Base-by-base conservation (phyloP, 257 asterid genomes). In the Plantago major region DNA sequence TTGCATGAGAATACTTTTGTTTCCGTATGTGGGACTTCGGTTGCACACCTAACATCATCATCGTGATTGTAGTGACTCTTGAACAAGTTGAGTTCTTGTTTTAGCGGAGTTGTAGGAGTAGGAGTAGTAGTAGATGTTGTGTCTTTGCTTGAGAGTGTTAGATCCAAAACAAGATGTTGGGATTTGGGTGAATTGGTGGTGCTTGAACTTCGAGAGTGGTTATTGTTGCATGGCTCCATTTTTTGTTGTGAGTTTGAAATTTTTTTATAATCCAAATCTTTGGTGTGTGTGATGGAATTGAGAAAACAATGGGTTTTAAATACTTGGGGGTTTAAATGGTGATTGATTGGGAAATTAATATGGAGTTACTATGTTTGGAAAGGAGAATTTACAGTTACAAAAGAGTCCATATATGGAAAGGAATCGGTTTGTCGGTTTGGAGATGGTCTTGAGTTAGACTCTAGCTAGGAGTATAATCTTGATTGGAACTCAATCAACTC, bases 1-100 rank as follows among this genome's bases (percentile, higher is more conserved):
- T 87, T 93, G 87, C 99, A 93, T 1, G 97, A 73, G 54, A 87
- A 93, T 0, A 85, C 90, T 3, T 87, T 80, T 1, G 76, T 77
- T 67, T 77, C 81, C 1, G 70, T 12, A 47, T 60, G 73, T 14
- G 15, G 63, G 10, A 72, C 26, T 10, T 13, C 67, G 28, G 53
- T 22, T 22, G 26, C 26, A 22, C 26, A 22, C 26, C 26, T 22
- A 1, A 2, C 26, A 22, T 22, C 26, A 22, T 22, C 26, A 2
- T 22, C 26, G 1, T 22, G 26, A 22, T 22, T 22, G 26, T 22
- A 22, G 26, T 22, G 2, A 2, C 26, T 63, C 60, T 58, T 67
- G 49, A 81, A 57, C 16, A 82, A 82, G 16, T 74, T 71, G 67
- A 72, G 80, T 48, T 79, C 84, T 6, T 51, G 71, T 14, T 77